Percentiles rank a stretch among this genome's conserved stretches.
Conservation (phyloP, 768 basidiomycete genomes). For the Coprinopsis marcescibilis region DNA sequence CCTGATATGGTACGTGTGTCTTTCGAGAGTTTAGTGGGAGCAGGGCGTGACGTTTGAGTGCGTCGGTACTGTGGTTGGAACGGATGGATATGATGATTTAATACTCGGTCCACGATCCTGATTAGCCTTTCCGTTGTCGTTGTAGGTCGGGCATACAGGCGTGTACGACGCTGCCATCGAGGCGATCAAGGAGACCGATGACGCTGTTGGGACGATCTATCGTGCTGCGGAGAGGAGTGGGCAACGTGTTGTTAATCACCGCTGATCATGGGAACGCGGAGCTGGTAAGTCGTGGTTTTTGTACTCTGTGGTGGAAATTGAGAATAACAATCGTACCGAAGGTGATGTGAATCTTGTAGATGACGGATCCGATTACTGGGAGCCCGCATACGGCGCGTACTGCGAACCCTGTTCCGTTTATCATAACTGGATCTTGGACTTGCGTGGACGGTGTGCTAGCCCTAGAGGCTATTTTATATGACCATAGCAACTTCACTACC, state of each 20-base stretch:
- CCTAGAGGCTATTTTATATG: no score
- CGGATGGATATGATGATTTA: no score
- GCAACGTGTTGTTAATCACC: conserved; percentile 82
- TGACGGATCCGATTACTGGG: conserved; percentile 78
- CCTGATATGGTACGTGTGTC: conserved; percentile 75
- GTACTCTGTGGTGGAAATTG: neutral
- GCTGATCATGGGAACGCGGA: conserved; percentile 96
- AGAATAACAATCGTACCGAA: no score
- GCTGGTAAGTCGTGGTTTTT: conserved; percentile 31
- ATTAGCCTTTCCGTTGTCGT: no score
- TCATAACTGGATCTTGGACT: conserved; percentile 83
- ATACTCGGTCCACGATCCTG: no score
- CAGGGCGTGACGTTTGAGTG: no score
- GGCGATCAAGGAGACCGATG: conserved; percentile 84
- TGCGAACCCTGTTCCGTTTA: conserved; percentile 87
- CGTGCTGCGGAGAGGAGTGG: conserved; percentile 80
- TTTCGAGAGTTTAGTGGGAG: no score
- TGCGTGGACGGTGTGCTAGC: no score
- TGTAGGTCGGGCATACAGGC: conserved; percentile 91
- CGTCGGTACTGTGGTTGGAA: neutral
- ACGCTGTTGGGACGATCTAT: conserved; percentile 83
- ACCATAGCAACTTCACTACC: no score
- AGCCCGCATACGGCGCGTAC: conserved; percentile 91
- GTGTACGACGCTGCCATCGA: conserved; percentile 85
- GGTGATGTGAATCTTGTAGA: no score